phyloP scores from a whole-genome alignment of 441 rosid species.

The Codiaeum variegatum region DNA sequence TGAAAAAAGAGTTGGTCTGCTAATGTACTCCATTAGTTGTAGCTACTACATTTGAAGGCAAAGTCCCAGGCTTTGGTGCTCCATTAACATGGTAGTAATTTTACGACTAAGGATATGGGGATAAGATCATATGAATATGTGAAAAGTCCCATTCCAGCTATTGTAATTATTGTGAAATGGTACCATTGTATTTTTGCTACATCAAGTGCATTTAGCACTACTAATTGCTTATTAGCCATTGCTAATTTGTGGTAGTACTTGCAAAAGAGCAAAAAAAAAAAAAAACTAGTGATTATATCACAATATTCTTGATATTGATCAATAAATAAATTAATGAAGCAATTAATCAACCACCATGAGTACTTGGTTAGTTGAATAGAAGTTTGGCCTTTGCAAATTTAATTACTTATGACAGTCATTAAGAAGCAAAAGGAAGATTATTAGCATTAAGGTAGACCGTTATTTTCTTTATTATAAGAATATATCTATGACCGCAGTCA shows the following conservation, averaged over 20 bases:
- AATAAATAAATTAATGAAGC: not conserved
- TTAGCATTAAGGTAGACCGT: not conserved
- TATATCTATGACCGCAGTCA: too few species aligned
- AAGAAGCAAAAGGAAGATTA: not conserved
- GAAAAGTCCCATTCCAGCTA: conserved; percentile 86
- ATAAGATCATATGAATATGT: conserved; percentile 81
- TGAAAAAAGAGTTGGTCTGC: conserved; percentile 80
- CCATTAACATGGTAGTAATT: conserved; percentile 66
- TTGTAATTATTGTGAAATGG: conserved; percentile 69
- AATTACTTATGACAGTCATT: not conserved
- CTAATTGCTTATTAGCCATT: conserved; percentile 38
- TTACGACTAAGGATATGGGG: conserved; percentile 69
- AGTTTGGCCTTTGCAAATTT: not conserved
- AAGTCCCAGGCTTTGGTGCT: conserved; percentile 50
- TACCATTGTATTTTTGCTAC: conserved; percentile 76
- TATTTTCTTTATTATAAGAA: not conserved
- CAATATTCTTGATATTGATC: not conserved
- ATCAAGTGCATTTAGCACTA: conserved; percentile 69
- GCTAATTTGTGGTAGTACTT: not conserved
- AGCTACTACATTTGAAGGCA: conserved; percentile 71
- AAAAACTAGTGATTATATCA: not conserved
- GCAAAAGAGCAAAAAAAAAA: not conserved
- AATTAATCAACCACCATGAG: not conserved
- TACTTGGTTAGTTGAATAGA: too few species aligned
- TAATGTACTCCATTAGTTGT: conserved; percentile 73